Conservation (phyloP, 2,329 filamentous ascomycete genomes). For the Cytospora mali region DNA sequence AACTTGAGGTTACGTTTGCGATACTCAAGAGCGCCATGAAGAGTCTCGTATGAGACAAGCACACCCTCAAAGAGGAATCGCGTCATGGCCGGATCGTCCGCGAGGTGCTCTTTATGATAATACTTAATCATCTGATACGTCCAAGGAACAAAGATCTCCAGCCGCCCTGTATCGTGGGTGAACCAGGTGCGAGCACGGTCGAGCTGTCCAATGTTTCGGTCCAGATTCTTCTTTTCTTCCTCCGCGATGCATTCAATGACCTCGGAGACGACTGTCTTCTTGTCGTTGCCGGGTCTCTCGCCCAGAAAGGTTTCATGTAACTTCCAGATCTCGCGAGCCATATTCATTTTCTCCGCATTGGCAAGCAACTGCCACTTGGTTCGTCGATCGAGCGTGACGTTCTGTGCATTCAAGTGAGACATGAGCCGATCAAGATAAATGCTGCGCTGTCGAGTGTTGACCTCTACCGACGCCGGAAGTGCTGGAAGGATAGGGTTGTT, state of each 20-base stretch:
- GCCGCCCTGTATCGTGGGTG: slow-evolving; percentile 69
- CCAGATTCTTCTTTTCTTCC: slow-evolving; percentile 70
- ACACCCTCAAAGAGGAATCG: slow-evolving; percentile 68
- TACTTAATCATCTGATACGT: slow-evolving; percentile 76
- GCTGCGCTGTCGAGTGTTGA: slow-evolving; percentile 74
- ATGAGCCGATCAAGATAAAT: slow-evolving; percentile 77
- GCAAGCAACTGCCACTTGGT: slow-evolving; percentile 82
- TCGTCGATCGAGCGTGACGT: slow-evolving; percentile 64
- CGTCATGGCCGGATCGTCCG: slow-evolving; percentile 57
- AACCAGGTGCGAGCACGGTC: slow-evolving; percentile 88
- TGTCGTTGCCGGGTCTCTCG: slow-evolving; percentile 59
- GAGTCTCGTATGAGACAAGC: slow-evolving; percentile 67
- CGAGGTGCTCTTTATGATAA: slow-evolving; percentile 63
- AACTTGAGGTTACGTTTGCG: slow-evolving; percentile 67
- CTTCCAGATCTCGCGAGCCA: slow-evolving; percentile 78
- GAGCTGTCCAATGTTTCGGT: slow-evolving; percentile 67
- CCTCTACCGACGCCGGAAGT: slow-evolving; percentile 74
- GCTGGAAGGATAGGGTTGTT: slow-evolving; percentile 73
- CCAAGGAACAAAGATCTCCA: slow-evolving; percentile 79
- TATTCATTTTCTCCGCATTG: slow-evolving; percentile 87
- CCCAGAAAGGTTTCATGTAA: slow-evolving; percentile 72
- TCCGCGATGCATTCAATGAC: slow-evolving; percentile 77
- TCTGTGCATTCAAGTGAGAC: slow-evolving; percentile 67
- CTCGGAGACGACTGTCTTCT: slow-evolving; percentile 72
- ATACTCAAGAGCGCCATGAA: slow-evolving; percentile 70